Percentiles rank a stretch among this genome's conserved stretches.
Evolutionary conservation across 179 eudicot genomes (phyloP).

Genomic region (Heliamphora pulchella): DNA sequence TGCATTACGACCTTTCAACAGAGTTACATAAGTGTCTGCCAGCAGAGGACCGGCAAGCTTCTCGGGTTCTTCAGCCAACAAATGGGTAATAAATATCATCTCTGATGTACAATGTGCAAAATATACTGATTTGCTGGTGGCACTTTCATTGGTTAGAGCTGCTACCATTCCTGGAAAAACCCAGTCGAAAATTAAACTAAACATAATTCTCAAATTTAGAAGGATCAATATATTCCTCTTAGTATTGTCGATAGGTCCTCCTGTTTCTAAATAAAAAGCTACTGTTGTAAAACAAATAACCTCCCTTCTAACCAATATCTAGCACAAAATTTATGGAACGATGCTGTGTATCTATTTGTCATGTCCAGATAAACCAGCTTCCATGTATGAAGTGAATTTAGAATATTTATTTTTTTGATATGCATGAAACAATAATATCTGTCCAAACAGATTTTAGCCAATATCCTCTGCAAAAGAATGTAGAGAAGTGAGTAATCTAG

Average conservation of each 20-base stretch:
- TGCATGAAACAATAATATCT: background rate
- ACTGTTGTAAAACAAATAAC: background rate
- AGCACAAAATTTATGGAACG: background rate
- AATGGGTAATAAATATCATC: slow-evolving; percentile 94
- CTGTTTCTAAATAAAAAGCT: background rate
- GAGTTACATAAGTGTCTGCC: slow-evolving; percentile 91
- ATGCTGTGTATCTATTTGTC: background rate
- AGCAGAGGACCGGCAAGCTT: slow-evolving; percentile 88
- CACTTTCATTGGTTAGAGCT: slow-evolving; percentile 91
- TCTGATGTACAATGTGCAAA: slow-evolving; percentile 98
- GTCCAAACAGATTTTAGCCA: background rate
- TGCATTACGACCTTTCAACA: slow-evolving; percentile 91
- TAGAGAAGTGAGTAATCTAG: no score
- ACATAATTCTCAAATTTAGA: background rate
- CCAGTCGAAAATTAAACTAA: background rate
- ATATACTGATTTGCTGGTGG: slow-evolving; percentile 91
- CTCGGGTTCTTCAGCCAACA: slow-evolving; percentile 88
- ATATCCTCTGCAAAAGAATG: background rate
- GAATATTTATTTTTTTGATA: background rate
- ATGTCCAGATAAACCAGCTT: background rate
- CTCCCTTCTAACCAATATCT: background rate
- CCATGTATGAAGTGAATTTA: background rate
- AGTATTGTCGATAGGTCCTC: background rate
- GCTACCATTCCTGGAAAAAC: slow-evolving; percentile 77
- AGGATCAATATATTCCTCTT: background rate